Percentiles rank a stretch among this genome's conserved stretches.
These are phyloP conservation scores for Populus deltoides DNA, from an alignment of 345 rosid genomes.

Conservation along the genomic window DNA sequence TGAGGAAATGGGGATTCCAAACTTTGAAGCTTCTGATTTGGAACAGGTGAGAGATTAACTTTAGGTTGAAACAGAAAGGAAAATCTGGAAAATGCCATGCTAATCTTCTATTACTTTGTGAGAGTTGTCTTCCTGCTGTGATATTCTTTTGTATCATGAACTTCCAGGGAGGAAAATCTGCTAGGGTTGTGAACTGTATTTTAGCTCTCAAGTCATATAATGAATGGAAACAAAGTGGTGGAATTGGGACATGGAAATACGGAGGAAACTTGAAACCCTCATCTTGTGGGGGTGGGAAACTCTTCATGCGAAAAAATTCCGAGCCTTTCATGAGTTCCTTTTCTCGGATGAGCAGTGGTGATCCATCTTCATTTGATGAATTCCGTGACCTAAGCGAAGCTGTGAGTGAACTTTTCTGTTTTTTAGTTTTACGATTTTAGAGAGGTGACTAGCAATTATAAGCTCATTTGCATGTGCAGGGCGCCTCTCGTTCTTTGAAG, in stretches of 20 bases:
- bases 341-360: slow-evolving; percentile 10
- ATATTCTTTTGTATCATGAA: not conserved
- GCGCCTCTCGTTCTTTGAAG: slow-evolving; percentile 18
- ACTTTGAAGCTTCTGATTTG: slow-evolving; percentile 29
- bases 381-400: slow-evolving; percentile 13
- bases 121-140: not conserved
- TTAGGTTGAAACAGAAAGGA: not conserved
- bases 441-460: not conserved
- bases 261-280: slow-evolving; percentile 19
- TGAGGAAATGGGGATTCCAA: slow-evolving; percentile 31
- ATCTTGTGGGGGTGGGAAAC: slow-evolving; percentile 10
- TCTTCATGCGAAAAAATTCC: slow-evolving; percentile 18
- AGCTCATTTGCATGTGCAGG: slow-evolving; percentile 11
- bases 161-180: slow-evolving; percentile 33
- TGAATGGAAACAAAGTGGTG: slow-evolving; percentile 35
- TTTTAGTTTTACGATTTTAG: not conserved
- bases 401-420: slow-evolving; percentile 19
- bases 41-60: slow-evolving; percentile 18
- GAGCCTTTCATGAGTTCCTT: slow-evolving; percentile 16
- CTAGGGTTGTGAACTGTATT: slow-evolving; percentile 28
- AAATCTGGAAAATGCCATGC: not conserved
- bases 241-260: slow-evolving; percentile 30
- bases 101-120: not conserved
- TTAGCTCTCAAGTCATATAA: slow-evolving; percentile 32
- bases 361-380: slow-evolving; percentile 11